Base-by-base conservation (phyloP, 169 alveolate species). In the Eimeria sp. region DNA sequence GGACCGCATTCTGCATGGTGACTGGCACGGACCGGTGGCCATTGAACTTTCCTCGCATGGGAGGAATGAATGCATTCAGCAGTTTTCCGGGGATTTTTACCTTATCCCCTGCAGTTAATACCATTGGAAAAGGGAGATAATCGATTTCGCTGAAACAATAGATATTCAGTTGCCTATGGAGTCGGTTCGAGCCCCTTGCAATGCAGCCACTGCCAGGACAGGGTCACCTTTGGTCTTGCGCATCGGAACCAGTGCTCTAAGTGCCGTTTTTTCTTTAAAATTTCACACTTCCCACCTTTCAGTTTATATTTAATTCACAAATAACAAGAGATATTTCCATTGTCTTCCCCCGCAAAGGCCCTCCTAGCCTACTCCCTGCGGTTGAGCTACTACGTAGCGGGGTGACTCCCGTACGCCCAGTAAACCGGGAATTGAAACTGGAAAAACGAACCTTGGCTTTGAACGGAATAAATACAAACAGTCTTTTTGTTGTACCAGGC, bases 1-100 rank as follows among this genome's bases (percentile, higher is more conserved):
- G 56, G 18, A 25, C 4, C 33, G 18, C 30, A 56, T 30, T 33
- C 30, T 72, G 49, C 33, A 72, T 72, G 82, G 58, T 72, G 82
- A 72, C 82, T 54, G 33, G 56, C n/a, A 40, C 82, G 37, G 56
- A 72, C 82, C 82, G 82, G 56, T 72, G 82, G 56, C 82, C 82
- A 40, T 33, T 3, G 58, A 72, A 40, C 82, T 10, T 30, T 9
- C 54, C 1, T n/a, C 33, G 82, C 13, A 40, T 25, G 4, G 82
- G 18, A 18, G 82, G 18, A 40, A 18, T 40, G 82, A 14, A 0
- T 8, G 30, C 18, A 18, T 33, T 72, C 33, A 40, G 56, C 18
- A 1, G 4, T 33, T 33, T 16, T 40, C 11, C 9, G 6, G 82
- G 20, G 20, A 0, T 72, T 2, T 14, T 2, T 54, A 72, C 30